Conservation (phyloP, 768 basidiomycete genomes). For the Chalciporus sphaerocephalus region DNA sequence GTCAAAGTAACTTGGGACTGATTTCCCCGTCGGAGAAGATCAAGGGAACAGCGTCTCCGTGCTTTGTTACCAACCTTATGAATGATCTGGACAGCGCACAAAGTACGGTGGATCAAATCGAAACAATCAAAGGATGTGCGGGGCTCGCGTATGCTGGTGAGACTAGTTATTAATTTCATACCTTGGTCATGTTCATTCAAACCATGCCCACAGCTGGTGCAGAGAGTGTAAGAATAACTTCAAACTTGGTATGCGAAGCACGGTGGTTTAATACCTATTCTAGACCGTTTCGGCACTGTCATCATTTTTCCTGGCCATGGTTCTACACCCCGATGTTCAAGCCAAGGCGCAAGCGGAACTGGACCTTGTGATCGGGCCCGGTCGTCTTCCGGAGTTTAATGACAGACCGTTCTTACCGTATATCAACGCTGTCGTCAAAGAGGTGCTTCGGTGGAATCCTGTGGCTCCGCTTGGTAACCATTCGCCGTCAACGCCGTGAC, state of each 20-base stretch:
- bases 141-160: constrained; percentile 47
- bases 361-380: constrained; percentile 23
- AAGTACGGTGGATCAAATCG: constrained; percentile 22
- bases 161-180: constrained; percentile 2
- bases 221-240: constrained; percentile 28
- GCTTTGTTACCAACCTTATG: constrained; percentile 30
- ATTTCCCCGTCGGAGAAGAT: constrained; percentile 11
- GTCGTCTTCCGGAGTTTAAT: constrained; percentile 31
- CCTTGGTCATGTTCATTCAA: constrained; percentile 4
- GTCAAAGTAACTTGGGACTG: neutral
- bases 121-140: constrained; percentile 39
- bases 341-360: constrained; percentile 29
- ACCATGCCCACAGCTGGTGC: constrained; percentile 34
- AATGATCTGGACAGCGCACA: constrained; percentile 12
- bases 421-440: constrained; percentile 28
- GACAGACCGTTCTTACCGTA: constrained; percentile 26
- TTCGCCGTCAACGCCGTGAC: constrained; percentile 9
- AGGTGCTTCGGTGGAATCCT: constrained; percentile 32
- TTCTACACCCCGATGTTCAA: constrained; percentile 27
- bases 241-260: neutral
- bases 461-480: constrained; percentile 32
- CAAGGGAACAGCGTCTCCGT: constrained; percentile 27
- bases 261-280: constrained; percentile 1
- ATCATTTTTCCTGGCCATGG: constrained; percentile 30
- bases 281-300: constrained; percentile 30